phyloP scores from a whole-genome alignment of 768 basidiomycete genomes.

The Russula abietina region DNA sequence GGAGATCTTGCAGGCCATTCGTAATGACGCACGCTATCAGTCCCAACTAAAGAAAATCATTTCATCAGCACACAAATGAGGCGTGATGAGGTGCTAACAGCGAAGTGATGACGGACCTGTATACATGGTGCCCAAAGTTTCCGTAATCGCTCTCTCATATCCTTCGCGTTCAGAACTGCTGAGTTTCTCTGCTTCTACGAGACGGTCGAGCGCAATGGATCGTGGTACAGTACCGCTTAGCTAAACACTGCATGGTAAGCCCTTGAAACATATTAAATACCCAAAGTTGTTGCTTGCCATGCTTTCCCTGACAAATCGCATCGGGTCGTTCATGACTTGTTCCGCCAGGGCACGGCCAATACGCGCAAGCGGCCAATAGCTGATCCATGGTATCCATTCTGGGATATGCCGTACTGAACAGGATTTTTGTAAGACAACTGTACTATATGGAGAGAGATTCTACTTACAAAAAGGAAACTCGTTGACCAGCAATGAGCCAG shows the following conservation, averaged over 20 bases:
- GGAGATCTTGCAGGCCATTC: neutral
- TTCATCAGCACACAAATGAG: neutral
- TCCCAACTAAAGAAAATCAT: neutral
- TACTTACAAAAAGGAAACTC: slow-evolving; percentile 15
- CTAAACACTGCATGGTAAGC: neutral
- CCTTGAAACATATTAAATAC: neutral
- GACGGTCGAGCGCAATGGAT: neutral
- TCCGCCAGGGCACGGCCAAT: neutral
- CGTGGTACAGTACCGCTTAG: neutral
- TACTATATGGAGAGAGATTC: neutral
- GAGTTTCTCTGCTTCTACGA: neutral
- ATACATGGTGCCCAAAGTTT: slow-evolving; percentile 4
- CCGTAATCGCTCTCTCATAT: neutral
- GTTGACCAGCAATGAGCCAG: slow-evolving; percentile 10
- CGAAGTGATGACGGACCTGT: neutral
- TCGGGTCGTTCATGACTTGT: neutral
- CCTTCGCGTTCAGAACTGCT: neutral
- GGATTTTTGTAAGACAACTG: neutral
- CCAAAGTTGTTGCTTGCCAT: neutral
- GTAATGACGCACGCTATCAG: neutral
- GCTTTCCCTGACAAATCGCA: slow-evolving; percentile 2
- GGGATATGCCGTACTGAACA: slow-evolving; percentile 8
- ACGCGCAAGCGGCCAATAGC: slow-evolving; percentile 13
- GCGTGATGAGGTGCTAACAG: neutral
- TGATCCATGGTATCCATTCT: slow-evolving; percentile 9